These are phyloP conservation scores for Pleurostoma richardsiae DNA, from an alignment of 2,329 filamentous ascomycete genomes.

Conservation along the genomic window DNA sequence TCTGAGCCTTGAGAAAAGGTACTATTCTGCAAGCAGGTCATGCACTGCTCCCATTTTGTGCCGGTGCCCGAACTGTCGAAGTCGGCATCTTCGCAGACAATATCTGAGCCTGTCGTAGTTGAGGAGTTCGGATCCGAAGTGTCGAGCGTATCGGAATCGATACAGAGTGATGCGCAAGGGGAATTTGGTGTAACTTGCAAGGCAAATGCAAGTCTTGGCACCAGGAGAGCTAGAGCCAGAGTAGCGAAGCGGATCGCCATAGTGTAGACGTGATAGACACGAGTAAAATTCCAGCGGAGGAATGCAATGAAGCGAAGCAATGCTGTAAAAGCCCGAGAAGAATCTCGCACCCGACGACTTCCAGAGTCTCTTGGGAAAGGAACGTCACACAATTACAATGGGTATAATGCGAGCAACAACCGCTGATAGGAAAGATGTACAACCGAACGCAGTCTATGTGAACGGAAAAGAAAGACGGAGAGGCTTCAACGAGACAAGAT, in stretches of 20 bases:
- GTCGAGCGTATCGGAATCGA: constrained; percentile 34
- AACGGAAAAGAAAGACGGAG: background rate
- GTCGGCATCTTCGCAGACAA: constrained; percentile 40
- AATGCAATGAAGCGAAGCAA: too few relatives aligned
- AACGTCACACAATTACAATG: background rate
- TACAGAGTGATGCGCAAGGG: constrained; percentile 46
- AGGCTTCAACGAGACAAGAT: background rate
- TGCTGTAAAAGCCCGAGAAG: too few relatives aligned
- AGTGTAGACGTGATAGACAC: background rate
- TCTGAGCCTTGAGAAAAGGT: constrained; percentile 38
- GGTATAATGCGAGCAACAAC: background rate
- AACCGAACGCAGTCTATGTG: background rate
- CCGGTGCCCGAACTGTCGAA: constrained; percentile 32
- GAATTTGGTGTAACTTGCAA: constrained; percentile 50
- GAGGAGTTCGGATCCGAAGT: constrained; percentile 40
- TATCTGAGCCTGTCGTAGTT: constrained; percentile 36
- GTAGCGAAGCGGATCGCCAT: constrained; percentile 9
- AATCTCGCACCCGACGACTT: too few relatives aligned
- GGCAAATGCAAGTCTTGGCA: constrained; percentile 24
- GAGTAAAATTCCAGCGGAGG: too few relatives aligned
- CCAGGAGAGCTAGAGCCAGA: constrained; percentile 14
- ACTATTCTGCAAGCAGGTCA: constrained; percentile 49
- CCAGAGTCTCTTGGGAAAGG: background rate
- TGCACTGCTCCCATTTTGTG: constrained; percentile 41
- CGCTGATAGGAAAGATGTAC: too few relatives aligned